Evolutionary conservation across 805 yeast species (phyloP).

Genomic region (Metschnikowia amazonensis): DNA sequence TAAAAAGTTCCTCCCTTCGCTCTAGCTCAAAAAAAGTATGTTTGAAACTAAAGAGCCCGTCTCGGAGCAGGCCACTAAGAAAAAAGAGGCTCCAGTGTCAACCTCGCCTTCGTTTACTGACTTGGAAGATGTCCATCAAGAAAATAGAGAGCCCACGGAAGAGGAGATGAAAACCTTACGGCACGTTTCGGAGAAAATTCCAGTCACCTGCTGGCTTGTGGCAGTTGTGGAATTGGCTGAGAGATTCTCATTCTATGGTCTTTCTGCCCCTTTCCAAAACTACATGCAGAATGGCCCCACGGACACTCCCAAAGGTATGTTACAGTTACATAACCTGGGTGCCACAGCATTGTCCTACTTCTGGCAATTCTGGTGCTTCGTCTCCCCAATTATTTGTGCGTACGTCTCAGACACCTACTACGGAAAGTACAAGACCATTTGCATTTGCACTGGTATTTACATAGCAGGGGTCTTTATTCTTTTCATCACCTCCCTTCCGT

Average conservation of each 20-base stretch:
- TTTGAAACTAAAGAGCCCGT: not conserved
- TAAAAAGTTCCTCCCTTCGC: too few species aligned
- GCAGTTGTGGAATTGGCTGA: slow-evolving; percentile 16
- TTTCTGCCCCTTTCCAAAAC: slow-evolving; percentile 18
- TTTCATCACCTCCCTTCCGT: slow-evolving; percentile 66
- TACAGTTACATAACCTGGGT: slow-evolving; percentile 9
- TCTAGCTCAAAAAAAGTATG: not conserved
- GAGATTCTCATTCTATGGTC: slow-evolving; percentile 15
- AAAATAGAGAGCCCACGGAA: slow-evolving; percentile 39
- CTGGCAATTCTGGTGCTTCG: slow-evolving; percentile 17
- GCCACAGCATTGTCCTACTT: slow-evolving; percentile 16
- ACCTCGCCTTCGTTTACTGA: not conserved
- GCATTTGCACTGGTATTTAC: slow-evolving; percentile 55
- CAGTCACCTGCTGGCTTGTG: slow-evolving; percentile 16
- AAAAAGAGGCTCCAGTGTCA: not conserved
- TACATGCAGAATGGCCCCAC: slow-evolving; percentile 14
- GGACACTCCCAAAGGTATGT: slow-evolving; percentile 13
- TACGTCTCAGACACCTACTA: slow-evolving; percentile 65
- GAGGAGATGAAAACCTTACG: slow-evolving; percentile 50
- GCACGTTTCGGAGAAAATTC: slow-evolving; percentile 38
- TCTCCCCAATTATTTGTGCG: slow-evolving; percentile 15
- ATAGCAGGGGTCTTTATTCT: slow-evolving; percentile 58
- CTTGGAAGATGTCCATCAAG: slow-evolving; percentile 6
- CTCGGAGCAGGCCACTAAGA: slow-evolving; percentile 1
- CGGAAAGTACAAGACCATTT: slow-evolving; percentile 70